phyloP scores from a whole-genome alignment of 2,329 filamentous ascomycete genomes.

The Scortechinia acanthostroma region DNA sequence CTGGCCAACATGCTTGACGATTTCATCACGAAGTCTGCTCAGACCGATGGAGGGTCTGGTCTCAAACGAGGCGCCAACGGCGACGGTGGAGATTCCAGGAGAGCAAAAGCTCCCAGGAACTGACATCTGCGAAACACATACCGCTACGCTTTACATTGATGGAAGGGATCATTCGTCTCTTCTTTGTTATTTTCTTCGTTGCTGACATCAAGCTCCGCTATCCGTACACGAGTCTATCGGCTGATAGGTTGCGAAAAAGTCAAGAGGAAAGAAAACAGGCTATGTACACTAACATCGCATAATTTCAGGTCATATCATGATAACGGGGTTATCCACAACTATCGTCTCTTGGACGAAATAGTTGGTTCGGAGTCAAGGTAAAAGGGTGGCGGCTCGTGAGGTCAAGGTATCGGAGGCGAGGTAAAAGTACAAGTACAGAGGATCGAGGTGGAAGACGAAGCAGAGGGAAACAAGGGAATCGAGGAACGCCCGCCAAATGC shows the following conservation, averaged over 20 bases:
- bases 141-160: no score
- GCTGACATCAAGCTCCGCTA: background rate
- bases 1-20: background rate
- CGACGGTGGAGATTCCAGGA: background rate
- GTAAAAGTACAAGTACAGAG: background rate
- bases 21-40: background rate
- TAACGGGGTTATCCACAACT: no score
- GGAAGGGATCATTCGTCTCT: background rate
- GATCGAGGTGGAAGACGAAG: no score
- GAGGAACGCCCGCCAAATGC: background rate
- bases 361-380: no score
- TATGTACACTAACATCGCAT: slow-evolving; percentile 2
- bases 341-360: no score
- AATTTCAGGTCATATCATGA: background rate
- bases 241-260: background rate
- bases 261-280: background rate
- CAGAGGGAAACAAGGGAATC: no score
- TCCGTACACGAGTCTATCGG: slow-evolving; percentile 1
- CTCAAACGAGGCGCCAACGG: background rate
- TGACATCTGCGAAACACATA: no score
- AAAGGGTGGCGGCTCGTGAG: background rate
- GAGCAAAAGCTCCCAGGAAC: background rate
- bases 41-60: background rate
- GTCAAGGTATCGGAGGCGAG: background rate
- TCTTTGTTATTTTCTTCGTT: background rate